Base-by-base conservation (phyloP, 306 rosid species). In the Trifolium subterraneum region DNA sequence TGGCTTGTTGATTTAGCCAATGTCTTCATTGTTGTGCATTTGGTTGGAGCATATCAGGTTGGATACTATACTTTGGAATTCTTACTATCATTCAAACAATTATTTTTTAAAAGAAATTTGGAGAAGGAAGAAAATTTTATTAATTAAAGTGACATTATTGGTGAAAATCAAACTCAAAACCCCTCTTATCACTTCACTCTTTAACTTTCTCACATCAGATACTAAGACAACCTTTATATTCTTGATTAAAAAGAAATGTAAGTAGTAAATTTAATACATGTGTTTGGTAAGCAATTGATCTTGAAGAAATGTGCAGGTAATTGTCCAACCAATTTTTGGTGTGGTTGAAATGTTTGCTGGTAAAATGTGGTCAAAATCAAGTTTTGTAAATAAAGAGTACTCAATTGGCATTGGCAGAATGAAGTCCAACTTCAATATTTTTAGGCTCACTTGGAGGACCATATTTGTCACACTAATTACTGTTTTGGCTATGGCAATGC, bases 41-140 rank as follows among this genome's bases (percentile, higher is more conserved):
- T 90, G 5, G 29, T 82, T 27, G 96, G 89, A 48, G 93, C 90
- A 55, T 90, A 75, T 75, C 96, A 88, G 93, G 92, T 90, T 55
- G 7, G 0, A 44, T 19, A 35, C 14, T 67, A 33, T 47, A 0
- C 16, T 27, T 35, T 73, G 42, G 2, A 48, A 66, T 9, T 29
- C 6, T 29, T 29, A 6, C 1, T 29, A 29, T 29, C 33, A 29
- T 29, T 29, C 6, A 29, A 29, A n/a, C n/a, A n/a, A n/a, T n/a
- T n/a, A n/a, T n/a, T n/a, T n/a, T n/a, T n/a, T n/a, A n/a, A n/a
- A n/a, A n/a, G n/a, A n/a, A n/a, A n/a, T n/a, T n/a, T n/a, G n/a
- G n/a, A n/a, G n/a, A n/a, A n/a, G n/a, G n/a, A n/a, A n/a, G n/a
- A n/a, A n/a, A n/a, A n/a, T n/a, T n/a, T n/a, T n/a, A n/a, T n/a